Evolutionary conservation across 2,329 filamentous ascomycete genomes (phyloP), one percentile per base, ranked within the genome.

Genomic region (Colletotrichum destructivum): DNA sequence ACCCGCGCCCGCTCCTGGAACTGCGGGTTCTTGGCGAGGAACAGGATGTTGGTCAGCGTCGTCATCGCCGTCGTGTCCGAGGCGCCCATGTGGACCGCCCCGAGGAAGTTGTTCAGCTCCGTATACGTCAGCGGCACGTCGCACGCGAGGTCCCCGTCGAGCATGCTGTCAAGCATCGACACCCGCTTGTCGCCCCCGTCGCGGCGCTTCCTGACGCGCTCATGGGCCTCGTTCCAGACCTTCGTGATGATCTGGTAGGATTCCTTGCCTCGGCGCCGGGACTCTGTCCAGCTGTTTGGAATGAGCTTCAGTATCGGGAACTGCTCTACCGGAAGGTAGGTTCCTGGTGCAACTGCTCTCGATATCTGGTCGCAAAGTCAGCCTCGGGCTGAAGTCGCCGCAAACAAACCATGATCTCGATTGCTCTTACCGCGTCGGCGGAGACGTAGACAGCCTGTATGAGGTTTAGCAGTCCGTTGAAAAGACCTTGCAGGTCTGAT

Each of bases 261-360:
- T 23, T 77, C 72, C 15, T 76, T 76, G 0, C 83, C 79, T 5
- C 83, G 79, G 16, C 75, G 76, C 7, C 77, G 76, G 78, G 82
- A 87, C 66, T 83, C 82, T 1, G 80, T 79, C 56, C 84, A 81
- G 2, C 85, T 49, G 0, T 86, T 78, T 0, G 86, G 86, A 12
- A 87, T 73, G 5, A 74, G 79, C 49, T 85, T 81, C 12, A 88
- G 75, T 35, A 83, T 78, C 0, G 86, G 84, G 63, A 84, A 85
- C 47, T 84, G 79, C 62, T 88, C 86, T 1, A 88, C 83, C 0
- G 86, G 86, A 0, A 86, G 86, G 0, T 84, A 87, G 15, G 82
- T 83, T 1, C 85, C 86, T 0, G 82, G 79, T 74, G 87, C 86
- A 77, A 86, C 81, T 0, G 86, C 78, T 51, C 80, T 77, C 5